Base-by-base conservation (phyloP, 148 eudicot genomes). In the Cornus kousa region DNA sequence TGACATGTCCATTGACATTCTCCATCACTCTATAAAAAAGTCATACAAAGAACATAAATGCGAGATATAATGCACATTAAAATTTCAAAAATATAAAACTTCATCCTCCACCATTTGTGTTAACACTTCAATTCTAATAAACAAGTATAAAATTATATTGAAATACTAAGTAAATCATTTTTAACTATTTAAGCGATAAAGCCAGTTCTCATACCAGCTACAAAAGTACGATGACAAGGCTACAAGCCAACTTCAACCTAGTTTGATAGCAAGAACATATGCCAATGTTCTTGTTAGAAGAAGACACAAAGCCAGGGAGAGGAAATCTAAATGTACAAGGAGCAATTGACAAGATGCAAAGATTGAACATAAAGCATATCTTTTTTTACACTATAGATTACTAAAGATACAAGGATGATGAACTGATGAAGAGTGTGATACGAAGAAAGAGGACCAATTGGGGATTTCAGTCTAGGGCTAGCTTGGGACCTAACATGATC, bases 1-100 rank as follows among this genome's bases (percentile, higher is more conserved):
- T 90, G 77, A 92, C 70, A 83, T 90, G 94, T 69, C 99, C 99
- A 81, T 86, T 87, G 32, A 87, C 89, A 88, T 86, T 89, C 82
- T 90, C 93, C 99, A 96, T 89, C 87, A 89, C 93, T 89, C 99
- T 94, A 79, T 76, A 50, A n/a, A 82, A 74, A 39, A 28, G 32
- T 9, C 9, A 67, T 70, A 78, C 57, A 71, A 82, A 89, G 43
- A 71, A 74, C 53, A 74, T 67, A 82, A 77, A 46, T 57, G 32
- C 75, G 31, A 78, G 78, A 77, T 50, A 35, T 40, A 77, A 53
- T 76, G 76, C 64, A 65, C 71, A 48, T 71, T 70, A 9, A 40
- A 53, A 48, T 67, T 64, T 16, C 5, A 55, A 20, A 20, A 46
- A 77, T 32, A 68, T 53, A 77, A 77, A 77, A 55, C 9, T 39